phyloP scores from a whole-genome alignment of 73 alveolate genomes.

The Tetrahymena elliotti region DNA sequence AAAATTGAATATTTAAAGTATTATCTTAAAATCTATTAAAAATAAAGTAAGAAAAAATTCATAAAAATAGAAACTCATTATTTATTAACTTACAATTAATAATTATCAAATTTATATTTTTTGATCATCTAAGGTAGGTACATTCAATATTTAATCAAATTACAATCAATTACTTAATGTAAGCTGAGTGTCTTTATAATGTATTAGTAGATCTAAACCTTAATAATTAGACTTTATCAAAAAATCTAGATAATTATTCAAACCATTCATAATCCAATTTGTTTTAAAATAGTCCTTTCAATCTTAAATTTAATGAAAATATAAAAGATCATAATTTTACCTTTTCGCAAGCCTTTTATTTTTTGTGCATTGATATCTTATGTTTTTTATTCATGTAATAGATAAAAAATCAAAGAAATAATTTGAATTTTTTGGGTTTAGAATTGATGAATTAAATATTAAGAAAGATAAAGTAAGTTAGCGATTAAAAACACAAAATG shows the following conservation, averaged over 20 bases:
- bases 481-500: not conserved
- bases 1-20: no score
- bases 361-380: no score
- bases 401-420: not conserved
- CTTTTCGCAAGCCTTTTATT: no score
- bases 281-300: not conserved
- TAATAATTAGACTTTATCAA: not conserved
- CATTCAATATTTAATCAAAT: not conserved
- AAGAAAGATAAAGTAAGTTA: not conserved
- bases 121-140: not conserved
- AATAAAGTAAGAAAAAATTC: no score
- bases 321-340: no score
- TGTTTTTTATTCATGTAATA: no score
- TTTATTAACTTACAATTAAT: not conserved
- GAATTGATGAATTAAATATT: not conserved
- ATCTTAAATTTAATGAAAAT: no score
- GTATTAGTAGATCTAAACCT: not conserved
- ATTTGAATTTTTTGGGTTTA: not conserved
- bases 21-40: not conserved
- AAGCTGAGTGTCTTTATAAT: not conserved
- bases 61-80: not conserved
- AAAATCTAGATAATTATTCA: not conserved
- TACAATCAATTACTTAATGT: not conserved
- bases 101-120: not conserved
- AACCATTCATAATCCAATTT: not conserved